phyloP scores from a whole-genome alignment of 441 rosid species.

The Populus trichocarpa region DNA sequence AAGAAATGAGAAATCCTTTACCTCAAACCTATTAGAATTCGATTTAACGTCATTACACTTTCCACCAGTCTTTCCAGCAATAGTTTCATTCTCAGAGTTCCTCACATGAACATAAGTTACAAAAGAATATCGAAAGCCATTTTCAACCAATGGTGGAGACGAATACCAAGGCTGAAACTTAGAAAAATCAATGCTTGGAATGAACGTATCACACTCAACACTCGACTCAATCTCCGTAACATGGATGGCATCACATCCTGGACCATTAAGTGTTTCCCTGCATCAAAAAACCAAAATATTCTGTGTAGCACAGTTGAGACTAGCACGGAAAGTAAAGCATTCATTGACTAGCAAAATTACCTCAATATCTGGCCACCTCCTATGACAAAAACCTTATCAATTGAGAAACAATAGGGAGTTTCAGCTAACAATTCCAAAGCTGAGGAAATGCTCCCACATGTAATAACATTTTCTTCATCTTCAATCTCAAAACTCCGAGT shows the following conservation, averaged over 20 bases:
- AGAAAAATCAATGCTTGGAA: conserved; percentile 51
- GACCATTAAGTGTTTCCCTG: conserved; percentile 62
- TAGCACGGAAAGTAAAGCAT: not conserved
- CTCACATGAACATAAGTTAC: conserved; percentile 69
- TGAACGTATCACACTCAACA: conserved; percentile 69
- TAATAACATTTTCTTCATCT: conserved; percentile 61
- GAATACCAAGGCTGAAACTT: conserved; percentile 69
- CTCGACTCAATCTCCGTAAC: conserved; percentile 64
- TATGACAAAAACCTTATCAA: conserved; percentile 67
- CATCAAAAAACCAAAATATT: conserved; percentile 15
- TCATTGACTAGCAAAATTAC: conserved; percentile 25
- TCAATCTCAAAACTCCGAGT: conserved; percentile 64
- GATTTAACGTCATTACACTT: conserved; percentile 3
- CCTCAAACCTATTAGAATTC: conserved; percentile 16
- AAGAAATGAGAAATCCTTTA: conserved; percentile 40
- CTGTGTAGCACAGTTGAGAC: not conserved
- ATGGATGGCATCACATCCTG: conserved; percentile 74
- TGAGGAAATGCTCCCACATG: conserved; percentile 56
- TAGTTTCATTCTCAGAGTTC: conserved; percentile 18
- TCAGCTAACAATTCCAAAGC: conserved; percentile 61
- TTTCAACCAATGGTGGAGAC: conserved; percentile 54
- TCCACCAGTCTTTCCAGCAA: conserved; percentile 14
- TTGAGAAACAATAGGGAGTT: conserved; percentile 58
- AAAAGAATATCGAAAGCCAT: conserved; percentile 48
- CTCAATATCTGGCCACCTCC: conserved; percentile 72